Evolutionary conservation across 1,284 basidiomycete species (phyloP).

Genomic region (Ceratobasidium sp.): DNA sequence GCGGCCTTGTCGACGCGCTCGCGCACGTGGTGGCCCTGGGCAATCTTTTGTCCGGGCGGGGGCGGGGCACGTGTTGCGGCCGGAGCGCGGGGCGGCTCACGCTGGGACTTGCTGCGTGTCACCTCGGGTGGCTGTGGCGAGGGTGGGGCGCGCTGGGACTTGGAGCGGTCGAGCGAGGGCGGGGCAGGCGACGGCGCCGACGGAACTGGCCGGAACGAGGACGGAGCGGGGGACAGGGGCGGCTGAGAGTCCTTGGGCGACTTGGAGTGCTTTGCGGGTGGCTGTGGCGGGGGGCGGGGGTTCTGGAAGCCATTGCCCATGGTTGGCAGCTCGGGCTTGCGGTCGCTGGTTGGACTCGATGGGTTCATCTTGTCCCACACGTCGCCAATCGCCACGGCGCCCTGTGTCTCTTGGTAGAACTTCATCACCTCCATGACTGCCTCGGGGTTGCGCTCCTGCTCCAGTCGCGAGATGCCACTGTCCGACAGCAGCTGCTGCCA

Average conservation of each 20-base stretch:
- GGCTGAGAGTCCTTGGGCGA: constrained; percentile 43
- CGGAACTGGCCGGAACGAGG: constrained; percentile 72
- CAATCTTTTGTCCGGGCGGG: constrained; percentile 21
- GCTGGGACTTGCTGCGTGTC: constrained; percentile 78
- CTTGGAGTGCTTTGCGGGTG: constrained; percentile 54
- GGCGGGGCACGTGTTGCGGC: not conserved
- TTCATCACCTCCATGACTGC: constrained; percentile 99
- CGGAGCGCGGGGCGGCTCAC: constrained; percentile 50
- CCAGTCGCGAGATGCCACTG: constrained; percentile 90
- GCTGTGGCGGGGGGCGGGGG: constrained; percentile 43
- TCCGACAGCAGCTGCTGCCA: constrained; percentile 96
- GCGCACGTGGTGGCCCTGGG: constrained; percentile 30
- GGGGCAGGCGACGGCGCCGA: constrained; percentile 56
- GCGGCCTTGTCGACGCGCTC: constrained; percentile 30
- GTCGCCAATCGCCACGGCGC: constrained; percentile 55
- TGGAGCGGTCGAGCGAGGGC: constrained; percentile 72
- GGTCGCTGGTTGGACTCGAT: constrained; percentile 26
- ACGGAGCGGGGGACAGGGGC: constrained; percentile 52
- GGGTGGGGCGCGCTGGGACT: constrained; percentile 50
- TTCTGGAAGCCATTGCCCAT: constrained; percentile 42
- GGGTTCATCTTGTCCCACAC: constrained; percentile 83
- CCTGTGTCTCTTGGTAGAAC: constrained; percentile 83
- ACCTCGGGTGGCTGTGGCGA: constrained; percentile 49
- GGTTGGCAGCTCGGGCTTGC: constrained; percentile 44
- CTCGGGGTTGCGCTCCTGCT: constrained; percentile 98